Conservation (phyloP, 345 rosid species). For the Gossypium thurberi region DNA sequence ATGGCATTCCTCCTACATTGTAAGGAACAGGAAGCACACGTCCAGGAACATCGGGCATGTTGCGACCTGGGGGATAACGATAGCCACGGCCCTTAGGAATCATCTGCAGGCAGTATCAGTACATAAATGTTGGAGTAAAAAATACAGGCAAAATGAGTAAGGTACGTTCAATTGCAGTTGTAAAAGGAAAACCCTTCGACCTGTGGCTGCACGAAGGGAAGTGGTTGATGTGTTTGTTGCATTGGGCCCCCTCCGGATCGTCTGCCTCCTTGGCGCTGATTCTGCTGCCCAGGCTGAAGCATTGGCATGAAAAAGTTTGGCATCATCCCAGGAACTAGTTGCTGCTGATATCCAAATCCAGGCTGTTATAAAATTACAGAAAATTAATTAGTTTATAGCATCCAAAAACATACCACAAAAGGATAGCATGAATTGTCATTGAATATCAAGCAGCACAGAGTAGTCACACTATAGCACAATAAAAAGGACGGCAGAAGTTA, state of each 20-base stretch:
- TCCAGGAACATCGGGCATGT: slow-evolving; percentile 68
- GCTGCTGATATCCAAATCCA: slow-evolving; percentile 92
- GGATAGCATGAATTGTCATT: too few species aligned
- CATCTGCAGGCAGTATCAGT: slow-evolving; percentile 48
- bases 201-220: slow-evolving; percentile 81
- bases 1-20: slow-evolving; percentile 55
- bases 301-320: slow-evolving; percentile 4
- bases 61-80: slow-evolving; percentile 76
- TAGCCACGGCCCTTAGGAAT: slow-evolving; percentile 67
- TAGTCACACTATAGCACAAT: not conserved
- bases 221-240: slow-evolving; percentile 75
- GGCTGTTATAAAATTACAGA: slow-evolving; percentile 36
- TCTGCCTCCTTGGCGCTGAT: slow-evolving; percentile 80
- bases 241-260: slow-evolving; percentile 39
- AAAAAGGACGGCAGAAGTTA: not conserved
- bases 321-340: slow-evolving; percentile 89
- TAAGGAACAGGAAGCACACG: slow-evolving; percentile 71
- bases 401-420: not conserved
- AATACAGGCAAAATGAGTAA: not conserved
- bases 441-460: not conserved
- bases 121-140: not conserved
- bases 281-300: slow-evolving; percentile 65
- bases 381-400: not conserved
- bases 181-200: slow-evolving; percentile 20
- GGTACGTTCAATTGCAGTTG: not conserved